These are phyloP conservation scores for Chytriomyces sp. DNA, from an alignment of 192 early-diverging fungal species.

Conservation along the genomic window DNA sequence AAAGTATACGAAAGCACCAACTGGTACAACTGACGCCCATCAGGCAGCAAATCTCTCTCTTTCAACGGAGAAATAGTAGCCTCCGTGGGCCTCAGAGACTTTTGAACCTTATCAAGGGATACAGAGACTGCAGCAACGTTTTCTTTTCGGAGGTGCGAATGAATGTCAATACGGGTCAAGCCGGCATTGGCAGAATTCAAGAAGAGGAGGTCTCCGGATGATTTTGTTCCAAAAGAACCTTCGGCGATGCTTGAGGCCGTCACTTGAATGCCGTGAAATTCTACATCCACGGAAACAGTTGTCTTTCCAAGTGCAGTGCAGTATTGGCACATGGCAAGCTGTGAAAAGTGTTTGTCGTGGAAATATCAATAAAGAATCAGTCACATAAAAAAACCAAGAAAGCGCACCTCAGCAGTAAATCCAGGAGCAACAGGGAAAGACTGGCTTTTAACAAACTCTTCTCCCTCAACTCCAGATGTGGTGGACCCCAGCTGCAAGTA, in stretches of 20 bases:
- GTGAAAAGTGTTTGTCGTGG: constrained; percentile 45
- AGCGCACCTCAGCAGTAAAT: constrained; percentile 73
- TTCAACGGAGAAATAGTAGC: constrained; percentile 67
- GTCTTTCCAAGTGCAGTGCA: constrained; percentile 82
- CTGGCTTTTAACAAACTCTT: constrained; percentile 60
- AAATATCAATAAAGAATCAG: background rate
- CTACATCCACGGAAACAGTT: constrained; percentile 68
- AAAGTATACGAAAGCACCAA: constrained; percentile 79
- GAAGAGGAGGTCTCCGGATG: constrained; percentile 39
- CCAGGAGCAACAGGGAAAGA: constrained; percentile 69
- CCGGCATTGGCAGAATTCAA: constrained; percentile 54
- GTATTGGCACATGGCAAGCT: constrained; percentile 76
- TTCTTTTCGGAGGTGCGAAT: constrained; percentile 74
- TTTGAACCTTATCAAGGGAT: constrained; percentile 66
- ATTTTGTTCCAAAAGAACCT: constrained; percentile 30
- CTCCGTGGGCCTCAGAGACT: constrained; percentile 69
- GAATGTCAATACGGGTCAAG: constrained; percentile 75
- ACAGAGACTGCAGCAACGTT: constrained; percentile 53
- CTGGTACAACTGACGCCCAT: constrained; percentile 69
- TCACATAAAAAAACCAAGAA: constrained; percentile 14
- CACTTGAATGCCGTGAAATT: constrained; percentile 78
- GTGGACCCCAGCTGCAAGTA: constrained; percentile 63
- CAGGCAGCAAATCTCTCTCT: constrained; percentile 79
- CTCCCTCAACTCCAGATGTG: constrained; percentile 62
- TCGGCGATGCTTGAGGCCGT: constrained; percentile 48